phyloP scores from a whole-genome alignment of 805 yeast species.

The Cyberlindnera samutprakarnensis region DNA sequence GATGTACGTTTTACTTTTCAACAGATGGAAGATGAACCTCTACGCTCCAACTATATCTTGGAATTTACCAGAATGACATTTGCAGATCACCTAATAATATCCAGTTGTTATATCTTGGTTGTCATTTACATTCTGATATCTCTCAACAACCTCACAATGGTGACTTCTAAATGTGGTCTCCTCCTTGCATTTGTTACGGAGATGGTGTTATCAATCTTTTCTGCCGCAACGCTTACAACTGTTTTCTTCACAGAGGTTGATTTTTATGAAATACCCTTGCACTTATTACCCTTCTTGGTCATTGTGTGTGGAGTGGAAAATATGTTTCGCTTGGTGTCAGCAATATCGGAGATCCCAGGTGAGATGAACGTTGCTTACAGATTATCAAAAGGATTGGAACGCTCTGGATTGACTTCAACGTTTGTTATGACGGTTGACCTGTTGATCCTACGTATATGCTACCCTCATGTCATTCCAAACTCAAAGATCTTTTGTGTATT shows the following conservation, averaged over 20 bases:
- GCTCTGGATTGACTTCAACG: conserved; percentile 32
- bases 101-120: conserved; percentile 22
- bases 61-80: conserved; percentile 12
- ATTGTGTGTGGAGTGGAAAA: conserved; percentile 39
- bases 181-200: conserved; percentile 37
- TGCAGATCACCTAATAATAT: conserved; percentile 20
- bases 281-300: conserved; percentile 33
- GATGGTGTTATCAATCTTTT: conserved; percentile 28
- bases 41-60: too few relatives aligned
- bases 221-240: conserved; percentile 37
- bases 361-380: conserved; percentile 34
- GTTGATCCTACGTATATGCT: conserved; percentile 19
- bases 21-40: too few relatives aligned
- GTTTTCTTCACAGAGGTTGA: conserved; percentile 28
- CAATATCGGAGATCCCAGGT: conserved; percentile 33
- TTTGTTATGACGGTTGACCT: conserved; percentile 26
- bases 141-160: conserved; percentile 32
- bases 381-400: conserved; percentile 29
- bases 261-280: conserved; percentile 31
- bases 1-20: too few relatives aligned
- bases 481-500: conserved; percentile 38
- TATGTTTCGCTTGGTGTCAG: conserved; percentile 36
- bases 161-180: conserved; percentile 40
- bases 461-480: conserved; percentile 25
- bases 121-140: conserved; percentile 29